Evolutionary conservation across 805 yeast species (phyloP), one percentile per base, ranked within the genome.

Genomic region (Kuraishia borneana): DNA sequence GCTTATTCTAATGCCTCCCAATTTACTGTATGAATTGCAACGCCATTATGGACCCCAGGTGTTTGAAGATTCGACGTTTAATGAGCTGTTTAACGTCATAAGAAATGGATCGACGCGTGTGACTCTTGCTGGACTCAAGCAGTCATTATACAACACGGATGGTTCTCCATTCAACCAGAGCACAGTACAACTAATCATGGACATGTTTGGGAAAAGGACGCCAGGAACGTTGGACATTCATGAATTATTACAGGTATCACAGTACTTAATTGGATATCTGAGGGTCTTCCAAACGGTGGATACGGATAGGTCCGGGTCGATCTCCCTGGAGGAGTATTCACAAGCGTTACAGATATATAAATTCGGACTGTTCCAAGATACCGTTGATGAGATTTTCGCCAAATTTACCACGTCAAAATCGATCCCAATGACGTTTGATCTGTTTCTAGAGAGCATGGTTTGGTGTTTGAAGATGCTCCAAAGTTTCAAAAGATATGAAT

Each of bases 281-380:
- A 12, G 28, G 6, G 28, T 25, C 7, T 25, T 25, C 28, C 28
- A 25, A 16, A 25, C 28, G 16, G 28, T 25, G 28, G 28, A 25
- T 25, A 12, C 13, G 7, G 28, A 25, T 16, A 6, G 28, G 16
- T 25, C 28, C 16, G 28, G 28, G 16, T 40, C 37, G 26, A 47
- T 37, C 31, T 29, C 17, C n/a, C 19, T 29, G 18, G 18, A 7
- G 19, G 21, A 34, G 18, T 19, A 30, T 16, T 17, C 13, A 5
- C 13, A 19, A 22, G 29, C 22, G 13, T 6, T n/a, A 12, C 28
- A 25, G 28, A 25, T 25, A 6, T 25, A 25, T 16, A 25, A 25
- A 16, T 25, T 25, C 16, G 28, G 28, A 6, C 28, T 25, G 12
- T 25, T 7, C 16, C 13, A 25, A 16, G 28, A 25, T 6, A 25